Base-by-base conservation (phyloP, 768 basidiomycete species). In the Dacryopinax primogenitus region DNA sequence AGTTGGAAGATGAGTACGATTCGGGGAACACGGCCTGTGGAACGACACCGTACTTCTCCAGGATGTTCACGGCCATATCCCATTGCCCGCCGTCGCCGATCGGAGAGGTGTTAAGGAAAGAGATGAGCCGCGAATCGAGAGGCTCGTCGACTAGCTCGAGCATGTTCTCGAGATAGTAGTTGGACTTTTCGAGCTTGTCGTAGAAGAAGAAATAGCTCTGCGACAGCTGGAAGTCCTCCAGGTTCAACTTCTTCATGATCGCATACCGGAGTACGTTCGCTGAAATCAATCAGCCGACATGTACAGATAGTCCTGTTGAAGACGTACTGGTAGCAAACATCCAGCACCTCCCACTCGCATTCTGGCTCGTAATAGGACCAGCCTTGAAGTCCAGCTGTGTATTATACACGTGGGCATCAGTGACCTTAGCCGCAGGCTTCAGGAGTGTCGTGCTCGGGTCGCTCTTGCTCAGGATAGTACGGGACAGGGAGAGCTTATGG, bases 131-230 rank as follows among this genome's bases (percentile, higher is more conserved):
- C 71, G 90, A 86, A 64, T 95, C 90, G 62, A 94, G 76, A 0
- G 90, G 86, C 39, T 85, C 80, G 68, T 90, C 85, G 0, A 86
- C 85, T 64, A 88, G 82, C 74, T 95, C 80, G 69, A 97, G 89
- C 61, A 87, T 83, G 39, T 87, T 80, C 75, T 96, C 94, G 18
- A 96, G 86, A 75, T 88, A 95, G 76, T 90, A 93, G 77, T 94
- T 93, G 58, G 86, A 78, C 77, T 80, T 96, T 80, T 94, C 92
- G 62, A 97, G 83, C 76, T 94, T 93, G 77, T 98, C 94, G 81
- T 87, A 95, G 82, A 97, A 94, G 81, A 93, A 94, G 32, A 94
- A 80, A 75, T 95, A 95, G 1, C 85, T 84, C 87, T 90, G 70
- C 13, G 90, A 92, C 21, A 94, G 83, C 76, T 98, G 85, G 76